Conservation (phyloP, 129 eudicot species). For the Gnaphalium uliginosum region DNA sequence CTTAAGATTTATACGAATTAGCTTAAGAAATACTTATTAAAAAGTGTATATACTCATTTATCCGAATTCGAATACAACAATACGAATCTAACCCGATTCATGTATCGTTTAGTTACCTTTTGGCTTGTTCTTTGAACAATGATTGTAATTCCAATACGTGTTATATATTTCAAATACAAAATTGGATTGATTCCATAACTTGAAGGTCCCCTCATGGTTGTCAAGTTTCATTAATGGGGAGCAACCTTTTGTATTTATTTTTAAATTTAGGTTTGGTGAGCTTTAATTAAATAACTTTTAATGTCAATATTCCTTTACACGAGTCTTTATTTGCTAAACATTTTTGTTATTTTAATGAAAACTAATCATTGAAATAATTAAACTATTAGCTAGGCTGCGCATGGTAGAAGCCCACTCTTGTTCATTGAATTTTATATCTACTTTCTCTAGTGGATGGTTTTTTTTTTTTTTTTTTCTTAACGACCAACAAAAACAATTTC, state of each 20-base stretch:
- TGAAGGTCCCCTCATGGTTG: conserved; percentile 39
- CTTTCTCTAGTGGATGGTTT: conserved; percentile 27
- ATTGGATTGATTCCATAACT: conserved; percentile 9
- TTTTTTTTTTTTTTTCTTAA: no score
- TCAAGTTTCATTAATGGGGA: conserved; percentile 60
- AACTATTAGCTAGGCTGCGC: conserved; percentile 29
- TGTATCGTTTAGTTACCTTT: neutral
- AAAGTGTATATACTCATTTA: neutral
- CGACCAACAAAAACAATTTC: no score
- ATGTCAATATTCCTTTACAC: conserved; percentile 32
- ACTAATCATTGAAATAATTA: conserved; percentile 24
- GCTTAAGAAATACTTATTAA: neutral
- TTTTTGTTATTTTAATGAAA: conserved; percentile 1
- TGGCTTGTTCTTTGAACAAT: neutral
- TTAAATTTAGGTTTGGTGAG: conserved; percentile 30
- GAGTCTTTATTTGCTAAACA: conserved; percentile 20
- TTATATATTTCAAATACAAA: conserved; percentile 16
- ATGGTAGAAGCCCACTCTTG: conserved; percentile 36
- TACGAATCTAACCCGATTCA: neutral
- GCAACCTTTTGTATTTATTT: conserved; percentile 39
- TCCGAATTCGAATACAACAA: neutral
- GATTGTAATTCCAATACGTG: neutral
- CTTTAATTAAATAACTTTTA: conserved; percentile 12
- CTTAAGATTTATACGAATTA: neutral
- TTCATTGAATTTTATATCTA: conserved; percentile 23